Evolutionary conservation across 2,329 filamentous ascomycete genomes (phyloP), one percentile per base, ranked within the genome.

Genomic region (Metarhizium brunneum): DNA sequence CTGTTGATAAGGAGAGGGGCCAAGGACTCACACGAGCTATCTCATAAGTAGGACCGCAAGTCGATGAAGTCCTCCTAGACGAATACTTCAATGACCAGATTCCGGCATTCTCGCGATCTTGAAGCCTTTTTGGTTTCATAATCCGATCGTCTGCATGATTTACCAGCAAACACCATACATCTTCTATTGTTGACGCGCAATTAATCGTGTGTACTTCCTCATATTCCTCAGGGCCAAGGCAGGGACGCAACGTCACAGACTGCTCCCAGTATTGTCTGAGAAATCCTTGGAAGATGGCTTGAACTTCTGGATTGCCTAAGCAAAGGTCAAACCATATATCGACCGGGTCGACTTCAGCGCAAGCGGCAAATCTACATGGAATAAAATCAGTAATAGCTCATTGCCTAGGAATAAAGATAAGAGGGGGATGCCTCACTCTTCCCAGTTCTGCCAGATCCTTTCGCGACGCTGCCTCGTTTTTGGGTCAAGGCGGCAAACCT

Each of bases 211-310:
- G 54, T 5, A 52, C 54, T 35, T 52, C 18, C 47, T 52, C 35
- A 49, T 56, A 56, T 50, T 56, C 54, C 36, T 56, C 49, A 14
- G 50, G 49, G 29, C 54, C 50, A n/a, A 56, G 30, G 50, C 54
- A 56, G 25, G 50, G 54, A 32, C 54, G 50, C 45, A 14, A 25
- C 14, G 42, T 53, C 6, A 52, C 50, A 32, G 42, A 56, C 32
- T 38, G 14, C 45, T 49, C 14, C 8, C 51, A 35, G 40, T 56
- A 56, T 30, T 29, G n/a, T 45, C 29, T 42, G 11, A 56, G 47
- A 45, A 52, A 56, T 8, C 25, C 38, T 49, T 53, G 30, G 50
- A 56, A 56, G 32, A 52, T 42, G 36, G 43, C 47, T 13, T 40
- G 36, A 16, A 40, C 36, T 16, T 30, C 18, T 32, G 47, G 13